Conservation (phyloP, 148 eudicot species). For the Vaccinium darrowii region DNA sequence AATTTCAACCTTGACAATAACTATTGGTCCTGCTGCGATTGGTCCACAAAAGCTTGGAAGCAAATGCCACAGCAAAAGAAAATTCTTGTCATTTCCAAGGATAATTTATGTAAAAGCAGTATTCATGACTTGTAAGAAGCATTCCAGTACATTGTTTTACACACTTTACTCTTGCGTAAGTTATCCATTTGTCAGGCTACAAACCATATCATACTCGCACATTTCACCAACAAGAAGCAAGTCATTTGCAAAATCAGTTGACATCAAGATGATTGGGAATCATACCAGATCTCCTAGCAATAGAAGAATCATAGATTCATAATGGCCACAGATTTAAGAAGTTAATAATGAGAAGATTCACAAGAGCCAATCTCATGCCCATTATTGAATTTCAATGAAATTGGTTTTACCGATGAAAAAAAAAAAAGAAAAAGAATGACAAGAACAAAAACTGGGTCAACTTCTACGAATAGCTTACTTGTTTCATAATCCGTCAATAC, state of each 20-base stretch:
- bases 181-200: constrained; percentile 3
- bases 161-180: neutral
- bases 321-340: neutral
- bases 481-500: neutral
- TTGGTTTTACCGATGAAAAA: too few relatives aligned
- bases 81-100: neutral
- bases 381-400: too few relatives aligned
- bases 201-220: neutral
- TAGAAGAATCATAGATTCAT: neutral
- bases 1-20: neutral
- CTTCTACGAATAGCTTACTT: neutral
- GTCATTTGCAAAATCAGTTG: neutral
- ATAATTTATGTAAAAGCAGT: too few relatives aligned
- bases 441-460: neutral
- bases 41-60: neutral
- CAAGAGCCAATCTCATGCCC: too few relatives aligned
- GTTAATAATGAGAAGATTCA: neutral
- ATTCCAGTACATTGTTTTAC: neutral
- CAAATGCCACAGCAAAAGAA: neutral
- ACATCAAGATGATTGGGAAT: neutral
- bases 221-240: constrained; percentile 4
- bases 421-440: neutral
- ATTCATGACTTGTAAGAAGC: neutral
- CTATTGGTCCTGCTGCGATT: neutral
- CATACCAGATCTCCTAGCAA: neutral